Conservation (phyloP, 148 eudicot genomes). For the Fallopia convolvulus region DNA sequence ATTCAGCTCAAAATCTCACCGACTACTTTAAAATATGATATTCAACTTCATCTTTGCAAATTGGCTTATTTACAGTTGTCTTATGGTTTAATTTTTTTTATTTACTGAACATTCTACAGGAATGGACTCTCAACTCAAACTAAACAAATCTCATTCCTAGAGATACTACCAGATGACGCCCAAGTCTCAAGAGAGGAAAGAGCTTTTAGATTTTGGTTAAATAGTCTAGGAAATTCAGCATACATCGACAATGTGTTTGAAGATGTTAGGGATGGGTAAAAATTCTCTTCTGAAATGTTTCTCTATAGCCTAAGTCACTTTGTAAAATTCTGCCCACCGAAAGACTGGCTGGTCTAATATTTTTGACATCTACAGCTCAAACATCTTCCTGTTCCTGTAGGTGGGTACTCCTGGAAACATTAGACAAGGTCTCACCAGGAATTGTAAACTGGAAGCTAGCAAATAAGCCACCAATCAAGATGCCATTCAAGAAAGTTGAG, state of each 20-base stretch:
- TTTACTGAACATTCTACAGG: conserved; percentile 32
- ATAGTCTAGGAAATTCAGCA: conserved; percentile 79
- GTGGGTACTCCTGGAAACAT: conserved; percentile 89
- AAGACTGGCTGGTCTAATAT: background rate
- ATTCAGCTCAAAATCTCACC: background rate
- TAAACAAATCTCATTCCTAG: conserved; percentile 84
- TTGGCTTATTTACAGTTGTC: background rate
- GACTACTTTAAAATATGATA: background rate
- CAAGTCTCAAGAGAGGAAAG: conserved; percentile 86
- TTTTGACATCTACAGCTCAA: background rate
- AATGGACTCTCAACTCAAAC: conserved; percentile 91
- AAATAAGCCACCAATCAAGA: conserved; percentile 88
- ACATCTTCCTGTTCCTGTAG: conserved; percentile 31
- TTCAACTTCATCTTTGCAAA: background rate
- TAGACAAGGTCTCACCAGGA: conserved; percentile 91
- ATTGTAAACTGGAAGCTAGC: conserved; percentile 95
- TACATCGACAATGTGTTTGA: conserved; percentile 89
- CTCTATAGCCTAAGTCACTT: background rate
- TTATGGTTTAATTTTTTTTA: background rate
- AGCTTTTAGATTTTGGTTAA: conserved; percentile 90
- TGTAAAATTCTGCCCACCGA: background rate
- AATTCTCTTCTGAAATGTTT: conserved; percentile 4
- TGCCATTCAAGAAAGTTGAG: conserved; percentile 98
- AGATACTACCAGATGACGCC: conserved; percentile 69
- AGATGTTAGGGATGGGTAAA: conserved; percentile 97